Evolutionary conservation across 2,329 filamentous ascomycete genomes (phyloP), one percentile per base, ranked within the genome.

Genomic region (Cladosporium sphaerospermum): DNA sequence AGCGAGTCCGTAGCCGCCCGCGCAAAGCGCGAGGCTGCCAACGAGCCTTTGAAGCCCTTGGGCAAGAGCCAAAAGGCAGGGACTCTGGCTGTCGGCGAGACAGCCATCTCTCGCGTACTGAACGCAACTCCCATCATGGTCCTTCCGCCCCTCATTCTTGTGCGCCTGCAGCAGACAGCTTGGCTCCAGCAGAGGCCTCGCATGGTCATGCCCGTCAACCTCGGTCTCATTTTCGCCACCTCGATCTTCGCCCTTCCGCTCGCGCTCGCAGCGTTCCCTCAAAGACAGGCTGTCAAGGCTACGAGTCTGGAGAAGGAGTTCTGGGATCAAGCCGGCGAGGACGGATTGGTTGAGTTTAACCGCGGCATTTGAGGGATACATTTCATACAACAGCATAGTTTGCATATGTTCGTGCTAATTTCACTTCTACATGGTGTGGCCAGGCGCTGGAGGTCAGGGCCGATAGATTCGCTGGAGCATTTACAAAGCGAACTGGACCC

Each of bases 121-220:
- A 99, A 97, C 71, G 88, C 89, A 56, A 95, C 88, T 10, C 93
- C 93, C 9, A 93, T 99, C 74, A 99, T 99, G 93, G 90, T 95
- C 11, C 77, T 99, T 43, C 93, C 93, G 40, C 89, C 93, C 18
- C 76, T 99, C 67, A 74, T 95, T 19, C 79, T 99, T 52, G 87
- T 97, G 49, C 79, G 84, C 61, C 75, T 99, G 62, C 91, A 99
- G 78, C 81, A 84, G 71, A 88, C 83, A 48, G 78, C 85, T 55
- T 97, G 89, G 89, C 73, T 97, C 62, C 83, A 84, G 73, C 76
- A 78, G 57, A 81, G 88, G 59, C 93, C 92, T 6, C 78, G 84
- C 55, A 76, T 91, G 71, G 86, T 89, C 9, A 75, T 87, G 53
- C 89, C 91, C 0, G 75, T 96, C 43, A 99, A 99, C 72, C 71